Conservation (phyloP, 169 alveolate species). For the Cryptosporidium parvum region DNA sequence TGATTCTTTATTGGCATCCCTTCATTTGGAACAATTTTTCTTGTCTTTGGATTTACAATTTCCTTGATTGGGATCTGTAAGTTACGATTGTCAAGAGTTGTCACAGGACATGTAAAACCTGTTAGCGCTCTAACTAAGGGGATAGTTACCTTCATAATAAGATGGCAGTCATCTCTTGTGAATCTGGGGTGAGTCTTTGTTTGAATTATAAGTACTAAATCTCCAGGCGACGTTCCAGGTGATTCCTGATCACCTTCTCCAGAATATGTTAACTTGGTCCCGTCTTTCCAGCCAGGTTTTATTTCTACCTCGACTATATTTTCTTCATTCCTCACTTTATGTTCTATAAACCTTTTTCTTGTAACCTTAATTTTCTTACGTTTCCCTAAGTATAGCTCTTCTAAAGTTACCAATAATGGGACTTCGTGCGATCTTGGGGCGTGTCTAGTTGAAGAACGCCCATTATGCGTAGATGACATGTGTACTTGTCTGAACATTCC, state of each 20-base stretch:
- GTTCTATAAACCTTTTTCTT: conserved; percentile 84
- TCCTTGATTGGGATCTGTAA: conserved; percentile 85
- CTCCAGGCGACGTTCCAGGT: conserved; percentile 87
- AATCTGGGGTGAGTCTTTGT: conserved; percentile 85
- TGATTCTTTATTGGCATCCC: conserved; percentile 85
- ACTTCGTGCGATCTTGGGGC: conserved; percentile 84
- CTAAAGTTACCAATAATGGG: conserved; percentile 85
- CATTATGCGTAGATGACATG: conserved; percentile 63
- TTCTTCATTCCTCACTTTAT: conserved; percentile 85
- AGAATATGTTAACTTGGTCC: conserved; percentile 86
- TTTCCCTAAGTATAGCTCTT: conserved; percentile 84
- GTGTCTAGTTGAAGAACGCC: conserved; percentile 24
- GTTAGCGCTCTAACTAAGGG: conserved; percentile 88
- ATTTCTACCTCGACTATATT: conserved; percentile 86
- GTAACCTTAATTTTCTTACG: conserved; percentile 86
- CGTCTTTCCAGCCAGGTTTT: conserved; percentile 90
- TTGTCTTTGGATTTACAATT: conserved; percentile 84
- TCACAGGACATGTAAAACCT: conserved; percentile 86
- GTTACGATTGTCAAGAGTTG: conserved; percentile 87
- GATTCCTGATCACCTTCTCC: conserved; percentile 89
- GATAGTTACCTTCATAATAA: conserved; percentile 87
- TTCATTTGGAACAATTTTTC: conserved; percentile 86
- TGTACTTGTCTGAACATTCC: conserved; percentile 79
- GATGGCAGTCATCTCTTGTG: conserved; percentile 84
- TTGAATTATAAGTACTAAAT: conserved; percentile 84